Conservation (phyloP, 148 eudicot species). For the Camellia lanceoleosa region DNA sequence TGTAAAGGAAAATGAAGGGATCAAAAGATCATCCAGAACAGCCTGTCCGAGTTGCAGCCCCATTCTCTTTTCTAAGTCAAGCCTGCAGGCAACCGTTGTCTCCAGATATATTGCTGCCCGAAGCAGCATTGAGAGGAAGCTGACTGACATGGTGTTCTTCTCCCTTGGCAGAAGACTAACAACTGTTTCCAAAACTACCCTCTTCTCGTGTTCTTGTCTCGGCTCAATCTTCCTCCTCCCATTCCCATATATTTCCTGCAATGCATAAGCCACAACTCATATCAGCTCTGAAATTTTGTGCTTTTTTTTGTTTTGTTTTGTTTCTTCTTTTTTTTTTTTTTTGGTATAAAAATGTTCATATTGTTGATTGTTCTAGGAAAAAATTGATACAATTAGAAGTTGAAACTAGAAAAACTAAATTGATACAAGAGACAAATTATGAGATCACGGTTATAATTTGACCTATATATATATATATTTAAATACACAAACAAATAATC, state of each 20-base stretch:
- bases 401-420: too few relatives aligned
- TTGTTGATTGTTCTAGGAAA: too few relatives aligned
- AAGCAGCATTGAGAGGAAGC: conserved; percentile 90
- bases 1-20: conserved; percentile 74
- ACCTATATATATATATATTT: not conserved
- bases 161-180: conserved; percentile 88
- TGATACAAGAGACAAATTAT: too few relatives aligned
- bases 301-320: too few relatives aligned
- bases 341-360: too few relatives aligned
- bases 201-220: conserved; percentile 75
- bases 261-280: too few relatives aligned
- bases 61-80: conserved; percentile 88
- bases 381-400: too few relatives aligned
- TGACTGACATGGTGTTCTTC: conserved; percentile 64
- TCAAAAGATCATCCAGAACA: conserved; percentile 74
- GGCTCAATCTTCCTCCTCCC: conserved; percentile 78
- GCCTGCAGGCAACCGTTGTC: conserved; percentile 84
- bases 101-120: conserved; percentile 75
- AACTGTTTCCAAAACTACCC: conserved; percentile 80
- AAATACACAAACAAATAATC: not conserved
- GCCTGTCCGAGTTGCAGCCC: conserved; percentile 80
- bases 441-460: too few relatives aligned
- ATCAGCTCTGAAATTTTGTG: too few relatives aligned
- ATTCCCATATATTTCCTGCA: conserved; percentile 73
- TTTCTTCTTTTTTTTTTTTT: too few relatives aligned